Evolutionary conservation across 2,329 filamentous ascomycete genomes (phyloP).

Genomic region (Monosporascus sp.): DNA sequence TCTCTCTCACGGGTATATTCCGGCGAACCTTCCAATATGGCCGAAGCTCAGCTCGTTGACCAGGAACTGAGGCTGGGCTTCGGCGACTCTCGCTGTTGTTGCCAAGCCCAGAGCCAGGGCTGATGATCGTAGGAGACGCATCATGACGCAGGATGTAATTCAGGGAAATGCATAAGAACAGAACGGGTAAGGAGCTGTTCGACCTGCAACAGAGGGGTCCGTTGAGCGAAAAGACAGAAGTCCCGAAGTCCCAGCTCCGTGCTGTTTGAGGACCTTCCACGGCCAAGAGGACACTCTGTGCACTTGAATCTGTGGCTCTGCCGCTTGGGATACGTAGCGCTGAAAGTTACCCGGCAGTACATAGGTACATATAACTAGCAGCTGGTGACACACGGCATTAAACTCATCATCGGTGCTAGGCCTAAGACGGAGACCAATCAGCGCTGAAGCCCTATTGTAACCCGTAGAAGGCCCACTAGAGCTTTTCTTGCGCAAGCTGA

Average conservation of each 20-base stretch:
- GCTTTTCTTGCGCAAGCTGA: too few relatives aligned
- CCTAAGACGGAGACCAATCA: too few relatives aligned
- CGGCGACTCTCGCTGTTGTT: constrained; percentile 37
- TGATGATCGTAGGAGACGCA: constrained; percentile 36
- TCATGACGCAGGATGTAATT: constrained; percentile 24
- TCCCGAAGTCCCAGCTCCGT: too few relatives aligned
- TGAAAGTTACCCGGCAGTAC: too few relatives aligned
- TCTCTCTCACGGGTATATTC: neutral
- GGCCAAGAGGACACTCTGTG: constrained; percentile 2
- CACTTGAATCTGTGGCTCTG: neutral
- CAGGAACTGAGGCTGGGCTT: constrained; percentile 57
- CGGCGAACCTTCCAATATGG: constrained; percentile 52
- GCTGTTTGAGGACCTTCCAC: neutral
- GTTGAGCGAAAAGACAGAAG: neutral
- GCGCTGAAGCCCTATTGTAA: too few relatives aligned
- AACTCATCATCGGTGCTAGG: too few relatives aligned
- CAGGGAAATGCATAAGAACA: constrained; percentile 6
- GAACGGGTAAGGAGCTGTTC: constrained; percentile 4
- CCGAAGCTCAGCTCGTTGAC: constrained; percentile 76
- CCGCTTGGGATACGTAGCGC: too few relatives aligned
- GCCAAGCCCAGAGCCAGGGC: constrained; percentile 38
- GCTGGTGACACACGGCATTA: too few relatives aligned
- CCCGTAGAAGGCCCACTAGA: too few relatives aligned
- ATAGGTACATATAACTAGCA: too few relatives aligned
- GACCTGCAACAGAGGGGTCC: neutral